These are phyloP conservation scores for Colletotrichum lupini DNA, from an alignment of 2,329 filamentous ascomycete genomes.

Conservation along the genomic window DNA sequence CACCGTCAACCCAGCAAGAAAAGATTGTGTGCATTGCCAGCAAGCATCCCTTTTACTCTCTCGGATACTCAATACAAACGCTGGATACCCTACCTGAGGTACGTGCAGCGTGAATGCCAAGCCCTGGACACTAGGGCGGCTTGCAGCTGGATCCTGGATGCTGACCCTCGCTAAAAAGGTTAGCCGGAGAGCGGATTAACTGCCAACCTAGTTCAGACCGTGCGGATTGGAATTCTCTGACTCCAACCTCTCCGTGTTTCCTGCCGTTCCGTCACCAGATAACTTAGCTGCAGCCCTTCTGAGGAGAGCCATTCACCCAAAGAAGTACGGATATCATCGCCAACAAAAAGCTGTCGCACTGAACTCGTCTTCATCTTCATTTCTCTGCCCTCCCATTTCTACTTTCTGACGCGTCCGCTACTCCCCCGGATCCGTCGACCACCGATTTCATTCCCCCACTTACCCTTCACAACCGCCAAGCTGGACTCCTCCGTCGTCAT, in stretches of 20 bases:
- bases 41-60: background rate
- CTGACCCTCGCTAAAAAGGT: conserved; percentile 31
- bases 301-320: conserved; percentile 15
- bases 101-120: conserved; percentile 19
- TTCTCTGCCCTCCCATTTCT: conserved; percentile 37
- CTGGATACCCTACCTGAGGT: background rate
- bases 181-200: conserved; percentile 36
- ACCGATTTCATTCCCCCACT: conserved; percentile 34
- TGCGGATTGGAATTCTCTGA: conserved; percentile 41
- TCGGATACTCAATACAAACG: background rate
- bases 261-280: conserved; percentile 15
- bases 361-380: conserved; percentile 34
- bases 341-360: conserved; percentile 27
- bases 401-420: conserved; percentile 35
- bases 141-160: conserved; percentile 32
- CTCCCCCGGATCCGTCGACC: conserved; percentile 26
- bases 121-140: background rate
- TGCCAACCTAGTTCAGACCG: conserved; percentile 39
- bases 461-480: conserved; percentile 41
- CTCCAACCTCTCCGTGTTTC: conserved; percentile 38
- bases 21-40: background rate
- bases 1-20: background rate
- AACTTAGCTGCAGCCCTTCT: conserved; percentile 11
- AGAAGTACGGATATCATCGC: background rate
- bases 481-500: conserved; percentile 47